Evolutionary conservation across 2,329 filamentous ascomycete genomes (phyloP).

Genomic region (Fusarium buxicola): DNA sequence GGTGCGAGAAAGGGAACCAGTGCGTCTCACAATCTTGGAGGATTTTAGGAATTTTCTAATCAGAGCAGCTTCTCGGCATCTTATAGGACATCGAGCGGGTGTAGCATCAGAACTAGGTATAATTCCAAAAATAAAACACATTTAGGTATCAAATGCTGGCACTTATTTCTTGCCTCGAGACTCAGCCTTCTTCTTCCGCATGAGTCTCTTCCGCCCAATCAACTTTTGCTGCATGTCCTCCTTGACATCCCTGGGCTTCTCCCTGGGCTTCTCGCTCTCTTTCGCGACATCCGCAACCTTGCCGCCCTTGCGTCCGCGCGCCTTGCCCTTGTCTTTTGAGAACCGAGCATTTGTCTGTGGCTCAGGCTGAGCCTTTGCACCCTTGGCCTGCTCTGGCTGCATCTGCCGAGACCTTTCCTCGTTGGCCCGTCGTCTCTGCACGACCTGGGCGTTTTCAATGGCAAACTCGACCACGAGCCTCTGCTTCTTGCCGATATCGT

Average conservation of each 20-base stretch:
- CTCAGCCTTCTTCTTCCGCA: conserved; percentile 74
- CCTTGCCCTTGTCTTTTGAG: conserved; percentile 38
- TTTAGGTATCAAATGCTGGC: conserved; percentile 35
- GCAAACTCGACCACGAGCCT: conserved; percentile 95
- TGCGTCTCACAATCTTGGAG: not conserved
- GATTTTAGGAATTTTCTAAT: not conserved
- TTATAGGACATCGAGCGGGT: not conserved
- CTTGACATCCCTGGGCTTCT: conserved; percentile 52
- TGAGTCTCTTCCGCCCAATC: conserved; percentile 85
- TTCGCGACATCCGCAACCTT: conserved; percentile 25
- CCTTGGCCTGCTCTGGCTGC: conserved; percentile 39
- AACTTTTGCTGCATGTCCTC: conserved; percentile 73
- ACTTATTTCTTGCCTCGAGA: conserved; percentile 49
- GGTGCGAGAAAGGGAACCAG: not conserved
- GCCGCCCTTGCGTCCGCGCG: conserved; percentile 30
- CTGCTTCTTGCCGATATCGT: conserved; percentile 80
- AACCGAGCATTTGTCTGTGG: conserved; percentile 31
- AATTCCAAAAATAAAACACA: conserved; percentile 24
- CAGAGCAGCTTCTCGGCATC: not conserved
- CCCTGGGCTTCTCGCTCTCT: conserved; percentile 45
- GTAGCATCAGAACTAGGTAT: not conserved
- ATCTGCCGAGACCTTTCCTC: conserved; percentile 51
- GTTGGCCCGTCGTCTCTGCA: conserved; percentile 72
- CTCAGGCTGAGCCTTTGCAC: conserved; percentile 24
- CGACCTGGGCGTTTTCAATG: conserved; percentile 96